These are phyloP conservation scores for Mycena galericulata DNA, from an alignment of 768 basidiomycete species.

Conservation along the genomic window DNA sequence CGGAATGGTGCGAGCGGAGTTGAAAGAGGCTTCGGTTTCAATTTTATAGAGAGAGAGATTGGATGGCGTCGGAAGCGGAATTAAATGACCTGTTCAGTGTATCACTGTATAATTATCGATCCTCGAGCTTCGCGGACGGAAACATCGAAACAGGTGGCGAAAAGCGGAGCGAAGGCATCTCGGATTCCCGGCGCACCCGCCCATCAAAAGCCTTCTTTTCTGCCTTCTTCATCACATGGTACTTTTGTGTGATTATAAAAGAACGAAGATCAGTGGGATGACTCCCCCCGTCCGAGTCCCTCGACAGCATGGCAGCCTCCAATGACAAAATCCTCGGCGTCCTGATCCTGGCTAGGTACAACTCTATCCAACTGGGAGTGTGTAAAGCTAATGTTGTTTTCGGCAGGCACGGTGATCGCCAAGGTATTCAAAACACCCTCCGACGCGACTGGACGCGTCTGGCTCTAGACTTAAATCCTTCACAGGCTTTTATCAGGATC, in stretches of 20 bases:
- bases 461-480: neutral
- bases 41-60: too few species aligned
- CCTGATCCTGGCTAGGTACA: conserved; percentile 54
- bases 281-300: neutral
- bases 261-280: neutral
- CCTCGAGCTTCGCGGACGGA: too few species aligned
- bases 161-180: too few species aligned
- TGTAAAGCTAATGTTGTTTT: conserved; percentile 7
- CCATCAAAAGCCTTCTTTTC: too few species aligned
- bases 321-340: conserved; percentile 61
- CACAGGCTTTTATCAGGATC: conserved; percentile 74
- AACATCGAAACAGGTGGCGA: too few species aligned
- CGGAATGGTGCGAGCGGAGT: too few species aligned
- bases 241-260: neutral
- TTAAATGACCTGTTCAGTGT: too few species aligned
- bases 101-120: too few species aligned
- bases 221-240: neutral
- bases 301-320: conserved; percentile 33
- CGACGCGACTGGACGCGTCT: neutral
- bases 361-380: neutral
- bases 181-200: too few species aligned
- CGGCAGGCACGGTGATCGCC: conserved; percentile 72
- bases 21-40: too few species aligned
- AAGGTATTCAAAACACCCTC: conserved; percentile 44
- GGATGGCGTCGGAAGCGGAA: too few species aligned